Evolutionary conservation across 1,284 basidiomycete species (phyloP), one percentile per base, ranked within the genome.

Genomic region (Boletus hoseneyae): DNA sequence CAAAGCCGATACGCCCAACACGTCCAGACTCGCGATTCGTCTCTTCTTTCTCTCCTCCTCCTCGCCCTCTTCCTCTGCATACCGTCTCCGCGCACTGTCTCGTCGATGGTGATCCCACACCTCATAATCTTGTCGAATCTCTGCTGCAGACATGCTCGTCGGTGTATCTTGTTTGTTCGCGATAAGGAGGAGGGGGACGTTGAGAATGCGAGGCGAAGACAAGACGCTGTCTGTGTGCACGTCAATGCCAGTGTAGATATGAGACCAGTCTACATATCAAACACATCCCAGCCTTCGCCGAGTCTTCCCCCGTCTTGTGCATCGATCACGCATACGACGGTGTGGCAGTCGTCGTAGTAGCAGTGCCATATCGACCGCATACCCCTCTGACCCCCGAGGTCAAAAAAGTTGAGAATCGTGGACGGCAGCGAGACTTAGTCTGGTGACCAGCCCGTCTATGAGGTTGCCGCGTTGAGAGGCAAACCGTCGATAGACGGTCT

Each of bases 341-440:
- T 93, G 66, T 97, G 93, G 59, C 92, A 95, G 65, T 96, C 91
- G 51, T 92, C 88, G 64, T 95, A 97, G 70, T 97, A 97, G 58
- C 83, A 82, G 47, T 87, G 83, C 93, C 93, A 97, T 55, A 97
- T 94, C 25, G 83, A 87, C 18, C 93, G 80, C 42, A 97, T 94
- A 25, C 93, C 92, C 1, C 87, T 75, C 66, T 97, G 94, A 0
- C 93, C 93, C 8, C 93, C 93, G 4, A 97, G 76, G 63, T 97
- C 93, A 82, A 92, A 96, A 76, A 97, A 96, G 63, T 93, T 90
- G 32, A 97, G 79, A 19, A 94, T 89, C 0, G 93, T 93, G 0
- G 92, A 95, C 0, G 93, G 91, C 6, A 97, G 76, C 0, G 84
- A 86, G 53, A 96, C 93, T n/a, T n/a, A n/a, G n/a, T n/a, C n/a